A percentile compares a stretch with the other conserved stretches of the same genome.
These are phyloP conservation scores for Tuber umbilicatum DNA, from an alignment of 495 filamentous ascomycete genomes.

Conservation along the genomic window DNA sequence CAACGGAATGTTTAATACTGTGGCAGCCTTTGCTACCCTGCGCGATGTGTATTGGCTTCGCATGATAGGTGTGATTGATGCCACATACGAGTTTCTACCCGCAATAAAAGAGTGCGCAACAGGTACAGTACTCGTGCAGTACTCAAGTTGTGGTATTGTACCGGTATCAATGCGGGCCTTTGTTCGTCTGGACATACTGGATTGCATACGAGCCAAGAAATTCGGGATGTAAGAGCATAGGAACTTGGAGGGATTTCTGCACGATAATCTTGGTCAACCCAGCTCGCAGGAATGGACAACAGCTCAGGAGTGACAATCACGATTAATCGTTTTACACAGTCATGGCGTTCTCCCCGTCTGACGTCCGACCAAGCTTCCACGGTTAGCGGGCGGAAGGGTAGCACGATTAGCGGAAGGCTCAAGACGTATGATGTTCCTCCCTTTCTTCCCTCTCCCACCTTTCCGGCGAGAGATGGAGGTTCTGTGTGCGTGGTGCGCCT, in stretches of 20 bases:
- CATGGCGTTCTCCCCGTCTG: not conserved
- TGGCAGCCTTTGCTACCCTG: not conserved
- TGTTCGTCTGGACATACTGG: not conserved
- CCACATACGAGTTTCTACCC: not conserved
- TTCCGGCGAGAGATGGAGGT: not conserved
- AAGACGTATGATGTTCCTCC: not conserved
- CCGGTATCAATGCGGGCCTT: not conserved
- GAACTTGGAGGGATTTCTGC: not conserved
- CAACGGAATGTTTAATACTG: not conserved
- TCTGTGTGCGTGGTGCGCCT: conserved; percentile 14
- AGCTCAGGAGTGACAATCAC: not conserved
- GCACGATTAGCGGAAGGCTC: not conserved
- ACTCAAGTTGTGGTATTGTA: not conserved
- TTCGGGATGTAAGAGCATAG: not conserved
- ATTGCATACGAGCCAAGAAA: not conserved
- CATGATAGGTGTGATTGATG: not conserved
- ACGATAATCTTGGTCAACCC: not conserved
- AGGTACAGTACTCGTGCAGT: not conserved
- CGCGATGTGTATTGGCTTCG: not conserved
- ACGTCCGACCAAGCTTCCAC: not conserved
- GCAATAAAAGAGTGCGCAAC: not conserved
- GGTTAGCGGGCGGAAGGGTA: not conserved
- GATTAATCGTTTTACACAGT: not conserved
- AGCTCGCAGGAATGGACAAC: not conserved
- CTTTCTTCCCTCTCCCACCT: not conserved